phyloP scores from a whole-genome alignment of 345 rosid species.

The Citrus maxima region DNA sequence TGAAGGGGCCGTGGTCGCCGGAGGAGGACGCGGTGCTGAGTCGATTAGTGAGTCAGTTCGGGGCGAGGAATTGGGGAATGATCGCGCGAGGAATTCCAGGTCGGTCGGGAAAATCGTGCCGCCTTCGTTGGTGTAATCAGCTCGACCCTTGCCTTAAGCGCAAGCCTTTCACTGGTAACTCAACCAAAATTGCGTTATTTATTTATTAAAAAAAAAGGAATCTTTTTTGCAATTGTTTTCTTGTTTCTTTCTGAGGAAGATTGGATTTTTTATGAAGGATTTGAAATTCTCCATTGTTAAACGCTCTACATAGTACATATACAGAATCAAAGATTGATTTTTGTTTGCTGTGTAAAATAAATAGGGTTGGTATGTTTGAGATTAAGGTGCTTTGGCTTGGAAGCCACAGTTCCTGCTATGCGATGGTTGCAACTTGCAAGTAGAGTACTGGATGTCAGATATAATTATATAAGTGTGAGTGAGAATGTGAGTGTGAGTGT shows the following conservation, averaged over 20 bases:
- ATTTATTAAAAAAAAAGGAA: neutral
- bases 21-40: constrained; percentile 70
- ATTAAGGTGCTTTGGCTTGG: too few species aligned
- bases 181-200: neutral
- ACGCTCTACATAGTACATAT: too few species aligned
- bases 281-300: neutral
- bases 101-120: constrained; percentile 82
- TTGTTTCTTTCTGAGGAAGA: neutral
- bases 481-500: too few species aligned
- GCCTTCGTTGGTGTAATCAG: constrained; percentile 86
- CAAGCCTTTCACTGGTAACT: constrained; percentile 71
- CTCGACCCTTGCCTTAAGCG: constrained; percentile 82
- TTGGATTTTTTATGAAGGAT: neutral
- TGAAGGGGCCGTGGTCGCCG: constrained; percentile 83
- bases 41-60: constrained; percentile 55
- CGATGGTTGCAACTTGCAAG: too few species aligned
- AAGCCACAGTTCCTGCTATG: neutral
- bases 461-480: too few species aligned
- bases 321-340: too few species aligned
- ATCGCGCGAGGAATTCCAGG: constrained; percentile 83
- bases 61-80: constrained; percentile 84
- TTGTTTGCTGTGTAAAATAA: too few species aligned
- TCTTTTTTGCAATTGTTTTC: neutral
- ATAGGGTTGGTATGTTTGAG: neutral
- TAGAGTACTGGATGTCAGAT: neutral